Conservation (phyloP, 2,329 filamentous ascomycete genomes). For the Westerdykella ornata region DNA sequence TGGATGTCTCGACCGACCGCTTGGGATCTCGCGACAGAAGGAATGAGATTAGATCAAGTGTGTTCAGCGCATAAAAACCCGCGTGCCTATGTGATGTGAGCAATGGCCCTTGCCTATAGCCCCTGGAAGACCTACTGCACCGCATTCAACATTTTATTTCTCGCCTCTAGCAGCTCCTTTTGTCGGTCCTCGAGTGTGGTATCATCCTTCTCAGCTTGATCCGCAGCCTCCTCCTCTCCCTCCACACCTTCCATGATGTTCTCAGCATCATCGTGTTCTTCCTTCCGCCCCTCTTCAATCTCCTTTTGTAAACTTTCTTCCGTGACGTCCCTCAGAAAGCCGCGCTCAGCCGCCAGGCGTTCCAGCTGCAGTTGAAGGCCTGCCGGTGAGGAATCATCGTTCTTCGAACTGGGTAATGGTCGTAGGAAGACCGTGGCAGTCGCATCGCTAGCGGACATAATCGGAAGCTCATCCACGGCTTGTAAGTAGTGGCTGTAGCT, state of each 20-base stretch:
- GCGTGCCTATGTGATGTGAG: slow-evolving; percentile 18
- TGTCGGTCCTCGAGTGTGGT: slow-evolving; percentile 34
- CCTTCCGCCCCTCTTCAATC: slow-evolving; percentile 44
- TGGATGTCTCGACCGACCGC: slow-evolving; percentile 20
- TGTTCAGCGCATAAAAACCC: slow-evolving; percentile 25
- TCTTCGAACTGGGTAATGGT: slow-evolving; percentile 51
- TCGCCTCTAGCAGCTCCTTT: slow-evolving; percentile 12
- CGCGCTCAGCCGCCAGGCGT: slow-evolving; percentile 71
- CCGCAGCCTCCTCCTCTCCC: slow-evolving; percentile 37
- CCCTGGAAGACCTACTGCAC: slow-evolving; percentile 30
- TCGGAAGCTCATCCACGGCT: no score
- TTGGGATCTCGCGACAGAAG: slow-evolving; percentile 26
- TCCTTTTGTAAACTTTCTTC: slow-evolving; percentile 66
- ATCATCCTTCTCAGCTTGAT: slow-evolving; percentile 36
- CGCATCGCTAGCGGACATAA: no score
- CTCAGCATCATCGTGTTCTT: slow-evolving; percentile 32
- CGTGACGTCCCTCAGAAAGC: slow-evolving; percentile 73
- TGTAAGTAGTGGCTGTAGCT: no score
- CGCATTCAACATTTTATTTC: slow-evolving; percentile 38
- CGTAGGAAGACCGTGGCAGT: slow-evolving; percentile 51
- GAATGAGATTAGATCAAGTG: slow-evolving; percentile 30
- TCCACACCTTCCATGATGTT: slow-evolving; percentile 42
- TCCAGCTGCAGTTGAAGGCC: slow-evolving; percentile 64
- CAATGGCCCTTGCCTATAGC: no score
- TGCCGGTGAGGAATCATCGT: slow-evolving; percentile 46